Conservation (phyloP, 306 rosid genomes). For the Cicer cuneatum region DNA sequence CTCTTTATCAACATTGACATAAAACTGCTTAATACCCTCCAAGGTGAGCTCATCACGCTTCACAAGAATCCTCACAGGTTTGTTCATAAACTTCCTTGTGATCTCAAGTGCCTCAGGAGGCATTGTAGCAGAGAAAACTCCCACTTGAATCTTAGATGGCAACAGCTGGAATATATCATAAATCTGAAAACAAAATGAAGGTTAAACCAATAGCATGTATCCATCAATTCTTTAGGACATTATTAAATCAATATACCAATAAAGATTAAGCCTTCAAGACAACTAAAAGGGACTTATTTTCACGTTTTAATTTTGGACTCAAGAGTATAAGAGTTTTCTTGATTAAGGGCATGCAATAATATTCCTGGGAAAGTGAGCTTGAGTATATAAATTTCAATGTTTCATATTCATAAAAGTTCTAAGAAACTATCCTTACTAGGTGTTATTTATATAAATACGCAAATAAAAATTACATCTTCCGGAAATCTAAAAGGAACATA, state of each 20-base stretch:
- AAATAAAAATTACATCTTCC: background rate
- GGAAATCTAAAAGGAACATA: background rate
- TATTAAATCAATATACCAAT: background rate
- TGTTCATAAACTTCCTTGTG: constrained; percentile 87
- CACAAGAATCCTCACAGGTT: constrained; percentile 88
- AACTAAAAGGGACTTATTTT: background rate
- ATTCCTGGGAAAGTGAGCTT: background rate
- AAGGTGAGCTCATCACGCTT: constrained; percentile 89
- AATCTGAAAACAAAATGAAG: constrained; percentile 54
- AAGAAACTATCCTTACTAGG: background rate
- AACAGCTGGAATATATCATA: constrained; percentile 85
- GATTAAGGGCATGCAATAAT: background rate
- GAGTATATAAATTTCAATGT: background rate
- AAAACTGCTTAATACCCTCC: constrained; percentile 79
- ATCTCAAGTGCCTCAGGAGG: constrained; percentile 91
- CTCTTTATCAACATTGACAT: constrained; percentile 81
- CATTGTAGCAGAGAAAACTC: constrained; percentile 89
- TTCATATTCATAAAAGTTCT: background rate
- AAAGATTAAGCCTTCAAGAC: background rate
- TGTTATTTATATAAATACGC: background rate
- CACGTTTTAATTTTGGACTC: background rate
- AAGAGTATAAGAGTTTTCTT: background rate
- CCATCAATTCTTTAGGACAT: background rate
- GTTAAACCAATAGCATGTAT: constrained; percentile 3
- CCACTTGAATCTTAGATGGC: constrained; percentile 79